Base-by-base conservation (phyloP, 2,329 filamentous ascomycete genomes). In the Acrocalymma vagum region DNA sequence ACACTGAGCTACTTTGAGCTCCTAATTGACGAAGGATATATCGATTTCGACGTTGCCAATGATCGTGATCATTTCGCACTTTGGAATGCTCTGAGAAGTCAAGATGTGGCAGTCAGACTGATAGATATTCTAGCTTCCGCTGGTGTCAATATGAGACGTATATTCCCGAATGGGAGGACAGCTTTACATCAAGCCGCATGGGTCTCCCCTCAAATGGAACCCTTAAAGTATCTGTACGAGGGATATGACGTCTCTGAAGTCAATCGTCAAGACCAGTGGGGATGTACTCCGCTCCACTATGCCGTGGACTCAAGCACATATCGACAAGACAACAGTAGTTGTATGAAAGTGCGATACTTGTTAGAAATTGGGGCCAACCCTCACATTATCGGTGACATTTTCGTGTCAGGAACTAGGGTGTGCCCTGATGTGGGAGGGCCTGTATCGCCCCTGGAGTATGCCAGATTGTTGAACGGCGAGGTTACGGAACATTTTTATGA, bases 221-320 rank as follows among this genome's bases (percentile, higher is more conserved):
- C 8, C 7, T 14, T 29, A 8, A 7, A 6, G 8, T 13, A 29
- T 13, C 26, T 29, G 7, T 29, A 13, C 13, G 9, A 31, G 11
- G 21, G 11, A 18, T 20, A 31, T 9, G 14, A 10, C 29, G 21
- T 31, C 9, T 9, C 9, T 13, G 13, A 21, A 9, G 13, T 31
- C 11, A 13, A 31, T 20, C 11, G 29, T 6, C 11, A 9, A 20
- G 29, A 31, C 15, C 14, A 31, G 17, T 31, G 17, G 14, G 29
- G 29, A 17, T 31, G 29, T 9, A 31, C 29, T 9, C 9, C 29
- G 15, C 29, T 31, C 6, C 17, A 31, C 15, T 31, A 31, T 17
- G 29, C 29, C 9, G 17, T 31, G 8, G 14, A 9, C 15, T 17
- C 29, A 6, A 9, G 11, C 9, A 20, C 6, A 15, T 17, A 17